Conservation (phyloP, 768 basidiomycete genomes). For the Chiua virens region DNA sequence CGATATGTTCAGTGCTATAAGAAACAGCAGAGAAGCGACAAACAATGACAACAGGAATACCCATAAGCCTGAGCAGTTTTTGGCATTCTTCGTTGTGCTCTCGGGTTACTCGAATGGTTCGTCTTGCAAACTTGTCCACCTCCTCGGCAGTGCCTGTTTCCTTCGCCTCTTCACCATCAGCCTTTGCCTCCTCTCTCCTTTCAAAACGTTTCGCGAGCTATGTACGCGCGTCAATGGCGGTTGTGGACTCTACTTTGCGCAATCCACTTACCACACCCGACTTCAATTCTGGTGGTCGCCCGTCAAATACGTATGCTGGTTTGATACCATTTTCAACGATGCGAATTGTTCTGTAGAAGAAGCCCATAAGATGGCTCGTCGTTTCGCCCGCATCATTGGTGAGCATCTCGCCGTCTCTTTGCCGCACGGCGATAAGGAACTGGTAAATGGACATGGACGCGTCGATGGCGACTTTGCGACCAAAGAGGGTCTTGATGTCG, state of each 20-base stretch:
- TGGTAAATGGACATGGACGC: conserved; percentile 98
- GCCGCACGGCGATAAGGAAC: conserved; percentile 96
- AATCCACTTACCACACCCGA: conserved; percentile 81
- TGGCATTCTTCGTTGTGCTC: conserved; percentile 97
- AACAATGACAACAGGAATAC: conserved; percentile 92
- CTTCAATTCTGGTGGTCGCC: conserved; percentile 97
- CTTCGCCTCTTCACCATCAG: conserved; percentile 94
- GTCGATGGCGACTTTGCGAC: conserved; percentile 97
- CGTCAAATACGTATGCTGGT: conserved; percentile 97
- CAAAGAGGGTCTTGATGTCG: conserved; percentile 96
- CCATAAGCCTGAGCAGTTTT: conserved; percentile 87
- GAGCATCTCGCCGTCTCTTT: conserved; percentile 94
- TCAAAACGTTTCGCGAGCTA: conserved; percentile 99
- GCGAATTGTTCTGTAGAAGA: conserved; percentile 96
- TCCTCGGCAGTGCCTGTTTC: conserved; percentile 94
- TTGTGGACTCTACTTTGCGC: background rate
- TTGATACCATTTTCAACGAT: conserved; percentile 99
- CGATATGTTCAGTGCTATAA: background rate
- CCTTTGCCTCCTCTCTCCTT: conserved; percentile 87
- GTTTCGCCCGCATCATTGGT: conserved; percentile 98
- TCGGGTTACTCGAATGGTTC: conserved; percentile 91
- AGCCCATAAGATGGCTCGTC: conserved; percentile 97
- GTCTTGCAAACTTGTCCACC: conserved; percentile 82
- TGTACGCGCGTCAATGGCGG: conserved; percentile 4
- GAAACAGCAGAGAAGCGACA: conserved; percentile 27